Percentiles rank a stretch among this genome's conserved stretches.
phyloP scores from a whole-genome alignment of 2,329 filamentous ascomycete genomes.

The Calonectria pauciramosa region DNA sequence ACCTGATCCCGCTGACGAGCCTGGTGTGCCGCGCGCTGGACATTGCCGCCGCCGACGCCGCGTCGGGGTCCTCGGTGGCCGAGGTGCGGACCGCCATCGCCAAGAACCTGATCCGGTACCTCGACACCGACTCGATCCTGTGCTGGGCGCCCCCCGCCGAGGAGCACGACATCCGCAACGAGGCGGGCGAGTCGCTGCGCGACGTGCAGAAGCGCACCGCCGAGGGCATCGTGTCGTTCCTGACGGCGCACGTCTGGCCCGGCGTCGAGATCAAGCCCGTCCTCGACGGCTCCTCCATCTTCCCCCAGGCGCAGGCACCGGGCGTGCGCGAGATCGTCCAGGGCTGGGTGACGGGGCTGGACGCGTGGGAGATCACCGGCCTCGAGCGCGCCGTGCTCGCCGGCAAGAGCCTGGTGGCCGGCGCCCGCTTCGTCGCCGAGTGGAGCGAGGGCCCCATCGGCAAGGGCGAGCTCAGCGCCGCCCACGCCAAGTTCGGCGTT shows the following conservation, averaged over 20 bases:
- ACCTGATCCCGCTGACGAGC: conserved; percentile 92
- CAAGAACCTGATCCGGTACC: conserved; percentile 82
- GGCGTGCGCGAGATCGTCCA: conserved; percentile 83
- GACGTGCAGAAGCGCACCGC: conserved; percentile 79
- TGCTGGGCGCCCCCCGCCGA: conserved; percentile 81
- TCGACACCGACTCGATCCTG: conserved; percentile 91
- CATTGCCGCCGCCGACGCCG: conserved; percentile 76
- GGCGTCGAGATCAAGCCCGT: conserved; percentile 83
- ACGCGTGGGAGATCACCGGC: conserved; percentile 86
- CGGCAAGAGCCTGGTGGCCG: conserved; percentile 87
- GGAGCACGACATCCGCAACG: conserved; percentile 61
- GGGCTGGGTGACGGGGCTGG: conserved; percentile 81
- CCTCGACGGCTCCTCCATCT: conserved; percentile 82
- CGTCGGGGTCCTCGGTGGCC: conserved; percentile 49
- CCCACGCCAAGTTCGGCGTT: conserved; percentile 73
- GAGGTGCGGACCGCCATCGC: conserved; percentile 76
- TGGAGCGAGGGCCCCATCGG: conserved; percentile 83
- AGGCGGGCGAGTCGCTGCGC: conserved; percentile 72
- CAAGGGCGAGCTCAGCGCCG: conserved; percentile 54
- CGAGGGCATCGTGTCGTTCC: conserved; percentile 77
- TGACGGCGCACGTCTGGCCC: conserved; percentile 84
- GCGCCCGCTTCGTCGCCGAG: conserved; percentile 82
- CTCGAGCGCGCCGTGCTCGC: conserved; percentile 87
- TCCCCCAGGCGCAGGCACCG: conserved; percentile 80
- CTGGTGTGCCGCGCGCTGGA: conserved; percentile 87